phyloP scores from a whole-genome alignment of 345 rosid species.

The Cardiospermum halicacabum region DNA sequence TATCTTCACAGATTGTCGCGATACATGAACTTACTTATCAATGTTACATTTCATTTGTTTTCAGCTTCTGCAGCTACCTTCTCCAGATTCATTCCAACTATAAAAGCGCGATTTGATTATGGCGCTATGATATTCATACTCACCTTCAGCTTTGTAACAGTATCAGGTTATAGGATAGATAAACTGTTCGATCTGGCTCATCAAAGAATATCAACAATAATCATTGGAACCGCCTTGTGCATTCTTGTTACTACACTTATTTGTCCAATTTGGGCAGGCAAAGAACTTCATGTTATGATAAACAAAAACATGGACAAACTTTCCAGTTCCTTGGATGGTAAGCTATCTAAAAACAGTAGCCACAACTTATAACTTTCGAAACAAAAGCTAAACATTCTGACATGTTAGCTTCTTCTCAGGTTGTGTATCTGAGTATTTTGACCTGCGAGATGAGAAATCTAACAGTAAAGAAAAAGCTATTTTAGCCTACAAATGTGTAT shows the following conservation, averaged over 20 bases:
- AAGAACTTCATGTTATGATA: slow-evolving; percentile 23
- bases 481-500: slow-evolving; percentile 38
- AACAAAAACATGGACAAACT: slow-evolving; percentile 34
- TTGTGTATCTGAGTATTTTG: slow-evolving; percentile 29
- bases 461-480: slow-evolving; percentile 17
- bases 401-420: slow-evolving; percentile 30
- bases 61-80: slow-evolving; percentile 41
- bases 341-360: neutral
- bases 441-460: slow-evolving; percentile 3
- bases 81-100: slow-evolving; percentile 33
- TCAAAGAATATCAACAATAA: slow-evolving; percentile 33
- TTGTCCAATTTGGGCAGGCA: slow-evolving; percentile 47
- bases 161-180: slow-evolving; percentile 37
- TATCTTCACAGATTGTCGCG: neutral
- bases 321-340: slow-evolving; percentile 39
- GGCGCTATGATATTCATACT: slow-evolving; percentile 45
- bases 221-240: slow-evolving; percentile 36
- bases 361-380: neutral
- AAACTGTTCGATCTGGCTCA: slow-evolving; percentile 29
- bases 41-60: neutral
- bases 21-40: neutral
- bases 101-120: slow-evolving; percentile 35
- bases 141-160: slow-evolving; percentile 35
- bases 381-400: neutral
- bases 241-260: slow-evolving; percentile 28